Base-by-base conservation (phyloP, 805 yeast species). In the Monosporozyma aerobia region DNA sequence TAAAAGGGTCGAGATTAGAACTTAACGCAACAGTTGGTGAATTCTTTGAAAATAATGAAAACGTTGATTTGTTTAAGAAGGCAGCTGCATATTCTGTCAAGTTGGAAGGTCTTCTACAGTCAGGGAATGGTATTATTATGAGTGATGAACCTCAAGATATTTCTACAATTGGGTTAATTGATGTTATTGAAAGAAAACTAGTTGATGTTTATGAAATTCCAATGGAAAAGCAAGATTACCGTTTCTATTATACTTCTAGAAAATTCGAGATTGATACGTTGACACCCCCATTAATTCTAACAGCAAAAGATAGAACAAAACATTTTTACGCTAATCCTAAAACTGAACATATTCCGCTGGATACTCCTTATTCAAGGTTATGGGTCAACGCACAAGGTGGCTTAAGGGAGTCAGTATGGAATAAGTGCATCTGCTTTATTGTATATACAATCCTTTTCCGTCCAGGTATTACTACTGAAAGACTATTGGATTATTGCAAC, bases 321-420 rank as follows among this genome's bases (percentile, higher is more conserved):
- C 29, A 30, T 52, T 19, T 51, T 11, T 62, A 25, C 13, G 51
- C 48, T 37, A 49, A 25, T 29, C 49, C 19, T 25, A 53, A 5
- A 50, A 56, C 47, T 51, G 59, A 52, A 40, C 72, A 81, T 1
- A 77, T 83, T 2, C 90, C 90, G 0, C 56, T 72, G 8, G 85
- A 83, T 0, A 68, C 73, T 19, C 79, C 90, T 2, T 83, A 87
- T 54, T 78, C 85, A 2, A 77, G 78, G 41, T 64, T 85, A 8
- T 89, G 97, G 96, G 73, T 87, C 11, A 85, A 83, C 58, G 65
- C 83, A 39, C 65, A 71, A 33, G 92, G 95, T 1, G 65, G 73
- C 29, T 74, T 90, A 44, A 82, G 85, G 55, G 68, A 64, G 27
- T 60, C 62, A 0, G 67, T 88, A 6, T 90, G 96, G 95, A 67